phyloP scores from a whole-genome alignment of 2,329 filamentous ascomycete genomes.

The Pseudodiploospora longispora region DNA sequence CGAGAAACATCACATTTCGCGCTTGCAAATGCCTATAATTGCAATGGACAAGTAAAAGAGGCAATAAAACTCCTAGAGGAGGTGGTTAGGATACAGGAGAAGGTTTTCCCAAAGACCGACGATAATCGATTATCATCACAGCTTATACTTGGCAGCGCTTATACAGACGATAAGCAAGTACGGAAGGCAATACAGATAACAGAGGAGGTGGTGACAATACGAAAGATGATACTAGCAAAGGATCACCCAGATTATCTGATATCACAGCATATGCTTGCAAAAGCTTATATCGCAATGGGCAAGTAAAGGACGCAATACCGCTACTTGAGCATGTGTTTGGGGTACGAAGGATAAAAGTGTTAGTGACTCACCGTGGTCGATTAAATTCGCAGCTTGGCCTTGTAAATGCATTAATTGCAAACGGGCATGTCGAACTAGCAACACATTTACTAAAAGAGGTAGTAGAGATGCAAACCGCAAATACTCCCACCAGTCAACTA shows the following conservation, averaged over 20 bases:
- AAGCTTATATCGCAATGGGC: no score
- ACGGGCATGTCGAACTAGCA: no score
- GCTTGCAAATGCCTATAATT: slow-evolving; percentile 6
- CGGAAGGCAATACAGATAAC: no score
- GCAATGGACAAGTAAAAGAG: slow-evolving; percentile 2
- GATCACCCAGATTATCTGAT: no score
- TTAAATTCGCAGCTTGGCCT: slow-evolving; percentile 4
- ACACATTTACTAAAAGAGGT: no score
- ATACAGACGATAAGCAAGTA: no score
- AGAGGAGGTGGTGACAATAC: no score
- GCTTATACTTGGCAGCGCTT: neutral
- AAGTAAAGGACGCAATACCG: no score
- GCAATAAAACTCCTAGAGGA: slow-evolving; percentile 6
- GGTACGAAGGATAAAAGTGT: neutral
- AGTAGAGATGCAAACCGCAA: no score
- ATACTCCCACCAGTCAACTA: no score
- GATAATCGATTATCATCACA: slow-evolving; percentile 2
- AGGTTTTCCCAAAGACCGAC: neutral
- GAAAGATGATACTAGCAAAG: neutral
- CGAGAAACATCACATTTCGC: slow-evolving; percentile 3
- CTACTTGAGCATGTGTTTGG: neutral
- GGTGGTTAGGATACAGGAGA: slow-evolving; percentile 1
- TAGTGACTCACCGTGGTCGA: neutral
- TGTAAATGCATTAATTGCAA: no score
- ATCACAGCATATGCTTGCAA: no score